Evolutionary conservation across 2,329 filamentous ascomycete genomes (phyloP), one percentile per base, ranked within the genome.

Genomic region (Knoxdaviesia capensis): DNA sequence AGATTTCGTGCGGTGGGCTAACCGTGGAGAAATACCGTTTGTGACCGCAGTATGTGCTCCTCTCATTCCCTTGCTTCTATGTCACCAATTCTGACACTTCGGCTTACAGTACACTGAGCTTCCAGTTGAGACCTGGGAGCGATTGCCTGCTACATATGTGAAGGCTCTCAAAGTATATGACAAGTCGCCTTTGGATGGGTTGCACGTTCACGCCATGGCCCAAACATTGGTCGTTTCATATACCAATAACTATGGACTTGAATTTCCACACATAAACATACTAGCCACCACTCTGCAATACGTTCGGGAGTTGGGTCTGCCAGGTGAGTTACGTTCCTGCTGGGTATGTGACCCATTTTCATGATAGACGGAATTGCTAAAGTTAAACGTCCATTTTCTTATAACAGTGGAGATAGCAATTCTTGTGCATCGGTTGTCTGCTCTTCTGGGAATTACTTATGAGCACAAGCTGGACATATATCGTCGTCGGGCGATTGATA

Each of bases 191-290:
- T 54, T 76, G 49, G 50, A 64, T 49, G 60, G 64, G 1, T 68
- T 74, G 6, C 64, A 71, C 34, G 62, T 96, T 7, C 81, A 92
- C 48, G 59, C 62, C 34, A 64, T 70, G 0, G 66, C 84, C 1
- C 62, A 74, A 41, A 68, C 77, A 40, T 54, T 86, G 39, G 64
- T 74, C 3, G 57, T 73, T 9, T 72, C 76, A 29, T 86, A 81
- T 52, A 61, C 71, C 47, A 55, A 64, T 41, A 77, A 83, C 43
- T 84, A 84, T 52, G 73, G 70, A 9, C 69, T 94, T 54, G 50
- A 59, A 0, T 76, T 90, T 46, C 86, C 88, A 1, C 62, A 76
- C 1, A 56, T 94, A 9, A 93, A 92, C 49, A 61, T 69, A 31
- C 68, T 76, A 1, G 61, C 81, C 3, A 57, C 88, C 7, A 58